These are phyloP conservation scores for Gynostemma pentaphyllum DNA, from an alignment of 306 rosid species.

Conservation along the genomic window DNA sequence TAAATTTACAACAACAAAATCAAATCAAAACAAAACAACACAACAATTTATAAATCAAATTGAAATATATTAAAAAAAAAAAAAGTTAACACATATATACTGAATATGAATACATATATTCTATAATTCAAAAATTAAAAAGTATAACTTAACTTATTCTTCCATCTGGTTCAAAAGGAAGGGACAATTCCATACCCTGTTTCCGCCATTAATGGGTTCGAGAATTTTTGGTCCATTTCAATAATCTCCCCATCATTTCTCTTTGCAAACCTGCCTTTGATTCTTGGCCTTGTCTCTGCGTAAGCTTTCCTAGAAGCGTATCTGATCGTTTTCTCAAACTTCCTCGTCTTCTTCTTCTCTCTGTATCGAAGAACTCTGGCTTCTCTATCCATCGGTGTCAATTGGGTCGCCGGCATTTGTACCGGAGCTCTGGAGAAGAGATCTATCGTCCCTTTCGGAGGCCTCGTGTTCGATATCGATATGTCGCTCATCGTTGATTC, in stretches of 20 bases:
- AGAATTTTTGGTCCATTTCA: conserved; percentile 71
- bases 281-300: conserved; percentile 88
- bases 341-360: conserved; percentile 82
- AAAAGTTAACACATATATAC: too few relatives aligned
- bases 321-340: conserved; percentile 85
- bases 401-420: conserved; percentile 49
- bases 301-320: conserved; percentile 97
- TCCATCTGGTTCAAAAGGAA: conserved; percentile 31
- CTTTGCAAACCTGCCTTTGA: conserved; percentile 88
- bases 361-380: conserved; percentile 86
- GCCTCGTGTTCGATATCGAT: conserved; percentile 46
- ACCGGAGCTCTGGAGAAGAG: conserved; percentile 48
- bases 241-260: conserved; percentile 51
- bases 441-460: conserved; percentile 75
- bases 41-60: too few relatives aligned
- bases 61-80: too few relatives aligned
- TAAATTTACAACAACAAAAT: too few relatives aligned
- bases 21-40: too few relatives aligned
- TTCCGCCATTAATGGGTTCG: conserved; percentile 47
- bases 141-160: too few relatives aligned
- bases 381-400: conserved; percentile 71
- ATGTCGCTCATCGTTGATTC: conserved; percentile 54
- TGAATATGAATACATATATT: too few relatives aligned
- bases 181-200: conserved; percentile 84
- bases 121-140: too few relatives aligned